Conservation (phyloP, 345 rosid species). For the Gossypium turneri region DNA sequence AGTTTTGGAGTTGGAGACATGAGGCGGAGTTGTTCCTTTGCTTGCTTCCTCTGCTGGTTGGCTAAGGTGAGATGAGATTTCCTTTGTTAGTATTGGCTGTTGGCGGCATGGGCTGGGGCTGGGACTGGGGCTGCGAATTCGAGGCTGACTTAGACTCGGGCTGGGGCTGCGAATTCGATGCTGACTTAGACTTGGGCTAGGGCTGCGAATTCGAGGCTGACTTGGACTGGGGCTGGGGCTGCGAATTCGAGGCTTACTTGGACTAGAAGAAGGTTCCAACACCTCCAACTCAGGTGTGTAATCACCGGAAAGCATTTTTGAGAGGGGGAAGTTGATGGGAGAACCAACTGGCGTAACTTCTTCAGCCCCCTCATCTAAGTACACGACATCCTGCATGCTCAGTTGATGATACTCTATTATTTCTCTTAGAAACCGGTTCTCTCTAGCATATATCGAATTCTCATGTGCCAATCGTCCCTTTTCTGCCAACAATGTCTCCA, state of each 20-base stretch:
- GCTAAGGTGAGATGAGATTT: constrained; percentile 16
- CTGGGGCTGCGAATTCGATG: not conserved
- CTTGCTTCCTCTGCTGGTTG: constrained; percentile 18
- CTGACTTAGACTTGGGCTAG: not conserved
- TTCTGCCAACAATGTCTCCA: constrained; percentile 95
- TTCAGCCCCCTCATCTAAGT: constrained; percentile 80
- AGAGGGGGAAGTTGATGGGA: constrained; percentile 33
- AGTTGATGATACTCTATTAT: constrained; percentile 94
- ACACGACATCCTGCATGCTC: constrained; percentile 95
- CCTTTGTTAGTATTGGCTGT: constrained; percentile 22
- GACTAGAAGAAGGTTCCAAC: constrained; percentile 5
- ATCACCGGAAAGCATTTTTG: constrained; percentile 39
- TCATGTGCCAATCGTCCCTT: constrained; percentile 93
- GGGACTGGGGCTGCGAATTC: not conserved
- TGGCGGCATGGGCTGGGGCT: not conserved
- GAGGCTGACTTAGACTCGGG: not conserved
- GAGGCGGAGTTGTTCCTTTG: not conserved
- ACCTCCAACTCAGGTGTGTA: constrained; percentile 35
- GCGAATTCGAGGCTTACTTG: not conserved
- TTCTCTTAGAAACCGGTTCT: constrained; percentile 89
- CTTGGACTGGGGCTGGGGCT: too few relatives aligned
- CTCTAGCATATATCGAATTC: constrained; percentile 75
- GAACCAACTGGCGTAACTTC: constrained; percentile 61
- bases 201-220: too few relatives aligned
- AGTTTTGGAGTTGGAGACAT: constrained; percentile 7